Base-by-base conservation (phyloP, 768 basidiomycete species). In the Calocera viscosa region DNA sequence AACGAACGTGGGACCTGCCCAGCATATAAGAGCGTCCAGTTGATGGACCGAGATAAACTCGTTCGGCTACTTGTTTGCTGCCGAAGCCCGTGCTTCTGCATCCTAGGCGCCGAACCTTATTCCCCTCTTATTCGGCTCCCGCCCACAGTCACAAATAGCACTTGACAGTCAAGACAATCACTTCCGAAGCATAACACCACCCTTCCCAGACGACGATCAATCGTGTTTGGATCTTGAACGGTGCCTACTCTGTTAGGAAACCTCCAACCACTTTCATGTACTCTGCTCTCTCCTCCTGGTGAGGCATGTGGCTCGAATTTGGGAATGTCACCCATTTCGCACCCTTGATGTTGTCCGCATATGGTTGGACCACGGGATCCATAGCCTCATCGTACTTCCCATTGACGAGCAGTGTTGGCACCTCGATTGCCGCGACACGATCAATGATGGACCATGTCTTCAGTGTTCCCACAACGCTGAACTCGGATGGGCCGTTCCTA, bases 391-490 rank as follows among this genome's bases (percentile, higher is more conserved):
- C 82, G 41, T 76, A 72, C 2, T 70, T 69, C 11, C 81, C 81
- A 67, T 81, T 81, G 53, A 80, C 74, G 8, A 79, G 49, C 12
- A 77, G 71, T 2, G 75, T 77, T 0, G 78, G 75, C 7, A 75
- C 74, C 3, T 66, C 40, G 30, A 83, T 80, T 2, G 74, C 77
- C 68, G 77, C 74, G 10, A 83, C 72, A 12, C 78, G 74, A 41
- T 80, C 78, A 16, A 82, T 71, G 64, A 83, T 78, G 14, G 76
- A 73, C 83, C 83, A 85, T 1, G 75, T 69, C 70, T 79, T 79
- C 43, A 84, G 67, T 0, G 78, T 73, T 0, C 80, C 80, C 11
- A 76, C 74, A 22, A 78, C 75, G 35, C 72, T 72, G 69, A 80
- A 80, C 69, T 80, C 78, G 28, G 76, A 75, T 5, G 75, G 72